Base-by-base conservation (phyloP, 371 early-diverging fungal species). In the Mucor sp. region DNA sequence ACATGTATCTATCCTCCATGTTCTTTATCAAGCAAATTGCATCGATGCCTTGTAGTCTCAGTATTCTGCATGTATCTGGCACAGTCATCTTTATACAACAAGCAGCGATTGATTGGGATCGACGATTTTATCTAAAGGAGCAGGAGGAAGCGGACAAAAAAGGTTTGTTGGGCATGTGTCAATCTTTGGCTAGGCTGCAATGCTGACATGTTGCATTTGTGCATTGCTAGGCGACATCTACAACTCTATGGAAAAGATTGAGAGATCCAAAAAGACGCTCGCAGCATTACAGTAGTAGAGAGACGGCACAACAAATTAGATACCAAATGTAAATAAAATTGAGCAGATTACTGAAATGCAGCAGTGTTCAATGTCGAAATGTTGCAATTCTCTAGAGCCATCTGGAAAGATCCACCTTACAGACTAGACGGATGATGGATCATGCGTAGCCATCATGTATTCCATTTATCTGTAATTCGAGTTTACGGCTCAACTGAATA, bases 1-100 rank as follows among this genome's bases (percentile, higher is more conserved):
- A 78, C 53, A 72, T 83, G 70, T 62, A 74, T 41, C 48, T 80
- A 14, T 69, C 70, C 2, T 62, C 76, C 17, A 50, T 80, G 68
- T 83, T 83, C 35, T 83, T 74, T 43, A 72, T 83, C 23, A 78
- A 79, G 27, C 64, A 77, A 56, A 69, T 83, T 17, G 68, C 61
- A 9, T 28, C 68, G 4, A 55, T 71, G 53, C 68, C 77, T 12
- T 79, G 77, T 53, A 69, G 68, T 62, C 71, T 81, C 32, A 68
- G 66, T 35, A 69, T 72, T 14, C 63, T 79, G 23, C 75, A 74
- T 47, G 75, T 75, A 11, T 78, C 82, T 9, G 81, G 80, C 56
- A 79, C 82, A 0, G 63, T 81, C 9, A 75, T 81, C 19, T 65
- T 60, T 60, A 70, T 79, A 23, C 82, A 81, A 62, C 76, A 70